Conservation (phyloP, 805 yeast species). For the Candida lessepsii region DNA sequence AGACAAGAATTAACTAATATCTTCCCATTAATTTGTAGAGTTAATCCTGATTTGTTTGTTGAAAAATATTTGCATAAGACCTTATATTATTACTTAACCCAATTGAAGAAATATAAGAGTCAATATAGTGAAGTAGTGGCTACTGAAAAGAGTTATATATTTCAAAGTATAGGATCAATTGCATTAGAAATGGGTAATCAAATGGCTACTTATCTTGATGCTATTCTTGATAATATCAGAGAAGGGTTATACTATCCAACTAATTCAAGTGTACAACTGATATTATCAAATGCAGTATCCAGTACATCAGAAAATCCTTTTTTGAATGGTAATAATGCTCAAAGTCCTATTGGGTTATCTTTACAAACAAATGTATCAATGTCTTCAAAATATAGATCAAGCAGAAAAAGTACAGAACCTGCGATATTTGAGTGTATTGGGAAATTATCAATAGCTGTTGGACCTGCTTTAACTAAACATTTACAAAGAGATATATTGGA, state of each 20-base stretch:
- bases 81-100: slow-evolving; percentile 71
- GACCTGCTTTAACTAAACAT: slow-evolving; percentile 89
- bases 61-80: slow-evolving; percentile 79
- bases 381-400: slow-evolving; percentile 52
- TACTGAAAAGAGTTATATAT: slow-evolving; percentile 69
- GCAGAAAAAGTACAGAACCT: slow-evolving; percentile 72
- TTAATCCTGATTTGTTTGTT: slow-evolving; percentile 71
- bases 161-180: slow-evolving; percentile 81
- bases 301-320: slow-evolving; percentile 19
- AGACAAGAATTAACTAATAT: slow-evolving; percentile 83
- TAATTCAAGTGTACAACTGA: slow-evolving; percentile 38
- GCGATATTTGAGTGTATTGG: slow-evolving; percentile 88
- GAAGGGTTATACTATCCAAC: slow-evolving; percentile 61
- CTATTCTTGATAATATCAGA: slow-evolving; percentile 77
- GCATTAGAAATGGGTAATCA: slow-evolving; percentile 77
- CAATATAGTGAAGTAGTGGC: slow-evolving; percentile 38
- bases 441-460: slow-evolving; percentile 82
- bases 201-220: slow-evolving; percentile 84
- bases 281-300: slow-evolving; percentile 39
- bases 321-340: slow-evolving; percentile 12
- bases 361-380: slow-evolving; percentile 27
- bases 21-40: slow-evolving; percentile 78
- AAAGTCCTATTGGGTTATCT: slow-evolving; percentile 21
- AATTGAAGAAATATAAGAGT: slow-evolving; percentile 63
- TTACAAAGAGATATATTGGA: slow-evolving; percentile 78